phyloP scores from a whole-genome alignment of 352 stramenopile species.

The Pythium angustatum region DNA sequence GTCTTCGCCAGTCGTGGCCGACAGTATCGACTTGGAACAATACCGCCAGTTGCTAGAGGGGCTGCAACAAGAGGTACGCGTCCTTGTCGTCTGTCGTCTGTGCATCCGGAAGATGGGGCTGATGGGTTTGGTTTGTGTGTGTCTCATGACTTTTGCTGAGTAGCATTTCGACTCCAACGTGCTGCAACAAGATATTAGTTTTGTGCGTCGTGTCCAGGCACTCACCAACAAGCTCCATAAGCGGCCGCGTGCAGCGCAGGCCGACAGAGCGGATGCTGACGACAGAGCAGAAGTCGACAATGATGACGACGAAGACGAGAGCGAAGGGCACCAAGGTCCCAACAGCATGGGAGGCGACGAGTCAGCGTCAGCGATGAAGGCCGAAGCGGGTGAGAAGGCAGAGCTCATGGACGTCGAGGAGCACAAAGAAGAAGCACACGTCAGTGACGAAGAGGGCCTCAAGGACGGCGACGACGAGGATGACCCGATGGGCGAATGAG shows the following conservation, averaged over 20 bases:
- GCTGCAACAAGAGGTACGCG: constrained; percentile 49
- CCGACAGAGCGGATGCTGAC: not conserved
- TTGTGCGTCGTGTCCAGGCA: constrained; percentile 59
- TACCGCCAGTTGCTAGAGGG: constrained; percentile 51
- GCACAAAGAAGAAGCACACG: no score
- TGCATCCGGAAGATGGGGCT: not conserved
- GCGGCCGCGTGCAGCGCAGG: constrained; percentile 18
- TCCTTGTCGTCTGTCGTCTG: not conserved
- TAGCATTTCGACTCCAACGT: constrained; percentile 54
- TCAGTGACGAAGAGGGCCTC: no score
- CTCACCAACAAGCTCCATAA: constrained; percentile 47
- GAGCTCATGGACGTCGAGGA: constrained; percentile 17
- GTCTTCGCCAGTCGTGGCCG: not conserved
- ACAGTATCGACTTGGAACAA: constrained; percentile 33
- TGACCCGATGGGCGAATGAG: not conserved
- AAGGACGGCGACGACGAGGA: no score
- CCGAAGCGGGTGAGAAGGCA: not conserved
- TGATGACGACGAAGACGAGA: not conserved
- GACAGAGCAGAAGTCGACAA: constrained; percentile 15
- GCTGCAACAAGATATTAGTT: constrained; percentile 51
- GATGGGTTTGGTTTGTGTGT: not conserved
- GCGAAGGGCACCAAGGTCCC: no score
- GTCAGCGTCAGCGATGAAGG: not conserved
- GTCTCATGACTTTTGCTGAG: not conserved
- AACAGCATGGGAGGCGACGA: not conserved